Base-by-base conservation (phyloP, 257 asterid species). In the Apocynum venetum region DNA sequence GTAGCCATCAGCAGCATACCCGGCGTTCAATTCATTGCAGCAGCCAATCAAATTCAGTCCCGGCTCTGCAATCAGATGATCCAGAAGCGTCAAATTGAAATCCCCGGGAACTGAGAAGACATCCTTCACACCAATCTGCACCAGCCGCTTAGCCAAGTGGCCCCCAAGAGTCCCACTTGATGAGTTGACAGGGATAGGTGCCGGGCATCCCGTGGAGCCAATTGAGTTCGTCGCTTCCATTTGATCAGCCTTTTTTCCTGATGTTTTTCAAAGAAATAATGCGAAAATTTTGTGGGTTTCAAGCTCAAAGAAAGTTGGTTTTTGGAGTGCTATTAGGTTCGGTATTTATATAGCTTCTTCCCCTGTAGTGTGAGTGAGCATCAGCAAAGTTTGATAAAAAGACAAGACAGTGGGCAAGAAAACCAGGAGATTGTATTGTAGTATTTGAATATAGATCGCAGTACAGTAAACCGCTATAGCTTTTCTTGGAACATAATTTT, bases 31-130 rank as follows among this genome's bases (percentile, higher is more conserved):
- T 80, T 91, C 97, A 82, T 91, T 91, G 80, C 97, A 89, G 85
- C 97, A 91, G 85, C 97, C 95, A 84, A 91, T 41, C 57, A 89
- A 43, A 46, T 87, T 91, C 53, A 91, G 91, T 82, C 55, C 86
- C 75, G 95, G 91, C 88, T 91, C 97, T 1, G 86, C 97, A 25
- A 91, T 25, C 36, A 91, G 86, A 84, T 89, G 86, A 80, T 91
- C 97, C 36, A 91, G 83, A 17, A 91, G 81, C 52, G 92, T 77
- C 3, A 91, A 53, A 84, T 91, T 91, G 85, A 91, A 91, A 65
- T 91, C 97, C 0, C 97, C 97, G 8, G 97, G 93, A 71, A 91
- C 97, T 0, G 97, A 83, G 90, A 91, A 91, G 20, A 91, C 92
- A 56, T 91, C 97, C 17, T 6, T 80, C 40, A 87, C 91, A 20